phyloP scores from a whole-genome alignment of 805 yeast genomes.

The Wickerhamomyces ciferrii region DNA sequence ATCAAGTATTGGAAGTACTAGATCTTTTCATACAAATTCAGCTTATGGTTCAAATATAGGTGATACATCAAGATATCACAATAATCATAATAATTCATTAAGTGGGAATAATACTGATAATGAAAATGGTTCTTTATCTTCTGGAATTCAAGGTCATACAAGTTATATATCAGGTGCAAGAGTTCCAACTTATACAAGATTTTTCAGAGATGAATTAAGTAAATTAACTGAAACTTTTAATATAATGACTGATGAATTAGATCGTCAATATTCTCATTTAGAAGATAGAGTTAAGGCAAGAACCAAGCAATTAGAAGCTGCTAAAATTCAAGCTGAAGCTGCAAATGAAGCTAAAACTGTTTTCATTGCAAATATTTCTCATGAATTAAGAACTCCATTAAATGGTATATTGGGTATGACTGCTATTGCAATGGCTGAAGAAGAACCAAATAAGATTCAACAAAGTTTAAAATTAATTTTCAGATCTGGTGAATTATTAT shows the following conservation, averaged over 20 bases:
- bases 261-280: constrained; percentile 73
- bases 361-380: constrained; percentile 87
- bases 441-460: constrained; percentile 60
- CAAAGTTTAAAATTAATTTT: constrained; percentile 77
- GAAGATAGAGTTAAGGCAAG: constrained; percentile 87
- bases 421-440: constrained; percentile 86
- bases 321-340: constrained; percentile 83
- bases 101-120: background rate
- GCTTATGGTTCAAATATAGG: background rate
- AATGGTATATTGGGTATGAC: constrained; percentile 97
- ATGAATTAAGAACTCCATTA: constrained; percentile 90
- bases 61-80: background rate
- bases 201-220: constrained; percentile 78
- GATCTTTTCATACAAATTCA: background rate
- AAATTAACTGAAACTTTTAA: constrained; percentile 87
- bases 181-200: constrained; percentile 41
- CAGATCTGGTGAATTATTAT: constrained; percentile 83
- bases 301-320: constrained; percentile 83
- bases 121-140: constrained; percentile 12
- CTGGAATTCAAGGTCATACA: constrained; percentile 21
- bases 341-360: constrained; percentile 97
- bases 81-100: background rate
- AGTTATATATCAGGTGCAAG: constrained; percentile 31
- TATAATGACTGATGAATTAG: constrained; percentile 84
- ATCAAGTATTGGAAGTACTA: constrained; percentile 4